Base-by-base conservation (phyloP, 2,329 filamentous ascomycete genomes). In the Cadophora sp. region DNA sequence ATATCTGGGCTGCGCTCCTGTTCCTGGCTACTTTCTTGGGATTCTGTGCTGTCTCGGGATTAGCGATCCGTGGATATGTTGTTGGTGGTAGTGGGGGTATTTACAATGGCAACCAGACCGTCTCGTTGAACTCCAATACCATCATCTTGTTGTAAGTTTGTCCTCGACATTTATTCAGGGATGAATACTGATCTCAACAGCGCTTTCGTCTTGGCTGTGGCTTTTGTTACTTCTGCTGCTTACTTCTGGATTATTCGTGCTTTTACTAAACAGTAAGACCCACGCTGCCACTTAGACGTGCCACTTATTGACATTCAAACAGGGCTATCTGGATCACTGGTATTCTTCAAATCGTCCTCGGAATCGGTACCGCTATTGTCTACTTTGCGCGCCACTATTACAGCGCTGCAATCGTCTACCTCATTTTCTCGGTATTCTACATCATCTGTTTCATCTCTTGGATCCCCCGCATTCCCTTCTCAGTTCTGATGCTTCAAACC, bases 401-500 rank as follows among this genome's bases (percentile, higher is more conserved):
- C 30, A 91, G 90, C 7, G 94, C 92, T 13, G 95, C 92, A 43
- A 95, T 97, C 48, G 90, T 97, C 0, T 97, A 96, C 78, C 82
- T 97, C 16, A 77, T 97, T 65, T 96, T 97, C 75, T 84, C 87
- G n/a, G 80, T 91, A 58, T 94, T 97, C 79, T 86, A 91, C 67
- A 86, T 93, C 65, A 84, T 97, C 76, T 93, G 89, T 76, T 97
- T 97, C 81, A 89, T 91, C 75, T 91, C 87, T 59, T 98, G 95
- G 94, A 95, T 95, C 64, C 90, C 87, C 20, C 87, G 94, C 61
- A 97, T 98, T 67, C 95, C 94, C 0, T 97, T 97, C 79, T 94
- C 91, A 9, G 92, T 93, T 0, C 82, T 97, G 68, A 96, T 97
- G 93, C 85, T 97, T 59, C 90, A 91, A 79, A 95, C 92, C 0